Conservation (phyloP, 2,329 filamentous ascomycete genomes). For the Ophiosphaerella herpotricha region DNA sequence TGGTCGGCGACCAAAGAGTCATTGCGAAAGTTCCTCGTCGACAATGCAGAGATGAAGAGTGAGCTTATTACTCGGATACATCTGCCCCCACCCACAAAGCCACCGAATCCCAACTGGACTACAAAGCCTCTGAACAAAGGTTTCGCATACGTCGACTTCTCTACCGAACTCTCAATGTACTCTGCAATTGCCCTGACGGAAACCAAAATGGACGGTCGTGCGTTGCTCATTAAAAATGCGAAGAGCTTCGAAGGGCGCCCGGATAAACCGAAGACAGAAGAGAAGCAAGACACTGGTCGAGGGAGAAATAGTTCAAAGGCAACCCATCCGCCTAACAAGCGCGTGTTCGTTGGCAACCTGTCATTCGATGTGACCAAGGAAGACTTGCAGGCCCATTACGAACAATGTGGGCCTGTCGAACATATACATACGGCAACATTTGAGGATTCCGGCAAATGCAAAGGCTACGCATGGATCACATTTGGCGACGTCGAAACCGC, state of each 20-base stretch:
- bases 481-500: conserved; percentile 81
- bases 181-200: conserved; percentile 88
- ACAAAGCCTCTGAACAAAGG: conserved; percentile 76
- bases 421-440: conserved; percentile 92
- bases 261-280: conserved; percentile 60
- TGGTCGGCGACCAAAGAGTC: conserved; percentile 77
- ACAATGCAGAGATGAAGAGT: conserved; percentile 62
- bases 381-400: conserved; percentile 78
- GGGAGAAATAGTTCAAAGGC: conserved; percentile 38
- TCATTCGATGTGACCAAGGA: conserved; percentile 67
- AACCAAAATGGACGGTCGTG: conserved; percentile 73
- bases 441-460: conserved; percentile 96
- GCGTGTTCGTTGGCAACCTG: conserved; percentile 76
- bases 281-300: conserved; percentile 18
- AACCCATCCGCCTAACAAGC: conserved; percentile 71
- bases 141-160: conserved; percentile 95
- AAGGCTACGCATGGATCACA: conserved; percentile 94
- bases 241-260: conserved; percentile 91
- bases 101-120: conserved; percentile 46
- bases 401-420: conserved; percentile 79
- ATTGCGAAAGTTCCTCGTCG: conserved; percentile 78
- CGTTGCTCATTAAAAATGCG: conserved; percentile 89
- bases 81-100: conserved; percentile 63
- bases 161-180: conserved; percentile 67
- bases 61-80: conserved; percentile 83